phyloP scores from a whole-genome alignment of 768 basidiomycete species.

The Xerocomellus dryophilus region DNA sequence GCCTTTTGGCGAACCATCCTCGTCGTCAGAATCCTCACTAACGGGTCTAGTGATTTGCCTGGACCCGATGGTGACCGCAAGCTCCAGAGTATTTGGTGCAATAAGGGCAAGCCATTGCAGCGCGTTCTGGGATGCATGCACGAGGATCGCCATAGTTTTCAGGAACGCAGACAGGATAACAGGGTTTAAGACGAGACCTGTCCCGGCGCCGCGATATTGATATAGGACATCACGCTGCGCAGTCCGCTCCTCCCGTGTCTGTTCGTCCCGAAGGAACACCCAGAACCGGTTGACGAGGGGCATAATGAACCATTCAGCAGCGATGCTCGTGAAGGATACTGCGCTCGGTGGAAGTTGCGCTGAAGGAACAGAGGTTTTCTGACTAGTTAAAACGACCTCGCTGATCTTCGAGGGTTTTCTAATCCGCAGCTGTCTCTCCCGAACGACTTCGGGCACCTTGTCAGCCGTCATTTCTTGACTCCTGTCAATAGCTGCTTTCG shows the following conservation, averaged over 20 bases:
- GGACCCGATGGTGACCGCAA: constrained; percentile 78
- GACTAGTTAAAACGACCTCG: constrained; percentile 35
- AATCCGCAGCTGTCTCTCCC: constrained; percentile 75
- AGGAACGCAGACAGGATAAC: constrained; percentile 74
- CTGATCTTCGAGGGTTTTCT: constrained; percentile 45
- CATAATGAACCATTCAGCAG: constrained; percentile 84
- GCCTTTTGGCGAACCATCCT: constrained; percentile 17
- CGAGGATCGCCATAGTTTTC: constrained; percentile 70
- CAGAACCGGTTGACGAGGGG: constrained; percentile 95
- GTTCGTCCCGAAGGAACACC: constrained; percentile 85
- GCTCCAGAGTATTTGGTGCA: constrained; percentile 77
- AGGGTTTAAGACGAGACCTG: constrained; percentile 79
- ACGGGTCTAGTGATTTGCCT: constrained; percentile 48
- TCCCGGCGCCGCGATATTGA: constrained; percentile 69
- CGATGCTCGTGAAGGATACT: constrained; percentile 61
- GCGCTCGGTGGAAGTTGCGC: constrained; percentile 4
- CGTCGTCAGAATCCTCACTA: constrained; percentile 37
- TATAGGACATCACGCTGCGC: constrained; percentile 50
- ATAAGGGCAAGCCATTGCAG: constrained; percentile 77
- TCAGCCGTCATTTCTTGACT: constrained; percentile 53
- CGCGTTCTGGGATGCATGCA: constrained; percentile 80
- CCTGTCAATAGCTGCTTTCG: constrained; percentile 58
- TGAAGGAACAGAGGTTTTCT: constrained; percentile 14
- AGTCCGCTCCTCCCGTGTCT: constrained; percentile 70
- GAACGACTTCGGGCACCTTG: constrained; percentile 57